These are phyloP conservation scores for Pyrenophora seminiperda DNA, from an alignment of 2,329 filamentous ascomycete genomes.

Conservation along the genomic window DNA sequence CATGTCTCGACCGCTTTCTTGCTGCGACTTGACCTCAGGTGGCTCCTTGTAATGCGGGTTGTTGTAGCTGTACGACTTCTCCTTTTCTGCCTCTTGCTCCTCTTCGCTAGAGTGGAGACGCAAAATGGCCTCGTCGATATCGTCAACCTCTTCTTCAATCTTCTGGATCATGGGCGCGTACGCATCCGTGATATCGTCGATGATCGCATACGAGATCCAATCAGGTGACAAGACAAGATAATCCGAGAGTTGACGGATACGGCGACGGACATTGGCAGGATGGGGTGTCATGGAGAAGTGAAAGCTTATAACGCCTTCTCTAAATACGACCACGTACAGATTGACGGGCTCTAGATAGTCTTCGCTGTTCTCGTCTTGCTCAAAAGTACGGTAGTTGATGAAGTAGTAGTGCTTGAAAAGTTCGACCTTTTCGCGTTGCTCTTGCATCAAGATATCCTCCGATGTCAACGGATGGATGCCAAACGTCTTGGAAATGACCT, in stretches of 20 bases:
- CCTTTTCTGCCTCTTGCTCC: constrained; percentile 37
- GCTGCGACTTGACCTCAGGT: constrained; percentile 49
- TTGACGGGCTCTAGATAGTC: constrained; percentile 95
- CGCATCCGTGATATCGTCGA: constrained; percentile 97
- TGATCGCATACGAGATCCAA: constrained; percentile 98
- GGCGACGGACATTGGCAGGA: constrained; percentile 90
- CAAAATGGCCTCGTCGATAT: constrained; percentile 92
- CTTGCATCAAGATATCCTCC: constrained; percentile 96
- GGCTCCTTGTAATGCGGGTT: constrained; percentile 44
- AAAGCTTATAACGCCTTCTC: constrained; percentile 93
- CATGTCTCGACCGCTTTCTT: constrained; percentile 73
- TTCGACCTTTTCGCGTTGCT: constrained; percentile 97
- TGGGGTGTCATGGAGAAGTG: constrained; percentile 97
- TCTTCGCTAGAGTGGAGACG: constrained; percentile 70
- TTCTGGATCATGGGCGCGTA: constrained; percentile 90
- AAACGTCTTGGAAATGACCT: constrained; percentile 87
- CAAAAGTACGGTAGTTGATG: constrained; percentile 96
- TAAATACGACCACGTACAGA: constrained; percentile 96
- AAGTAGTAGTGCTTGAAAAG: constrained; percentile 98
- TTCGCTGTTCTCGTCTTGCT: constrained; percentile 87
- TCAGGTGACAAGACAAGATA: constrained; percentile 92
- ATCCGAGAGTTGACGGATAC: constrained; percentile 91
- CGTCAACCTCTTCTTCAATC: constrained; percentile 95
- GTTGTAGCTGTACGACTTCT: constrained; percentile 31
- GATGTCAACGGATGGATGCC: constrained; percentile 94